Evolutionary conservation across 78 protist genomes (phyloP).

Genomic region (Cyanophora paradoxa): DNA sequence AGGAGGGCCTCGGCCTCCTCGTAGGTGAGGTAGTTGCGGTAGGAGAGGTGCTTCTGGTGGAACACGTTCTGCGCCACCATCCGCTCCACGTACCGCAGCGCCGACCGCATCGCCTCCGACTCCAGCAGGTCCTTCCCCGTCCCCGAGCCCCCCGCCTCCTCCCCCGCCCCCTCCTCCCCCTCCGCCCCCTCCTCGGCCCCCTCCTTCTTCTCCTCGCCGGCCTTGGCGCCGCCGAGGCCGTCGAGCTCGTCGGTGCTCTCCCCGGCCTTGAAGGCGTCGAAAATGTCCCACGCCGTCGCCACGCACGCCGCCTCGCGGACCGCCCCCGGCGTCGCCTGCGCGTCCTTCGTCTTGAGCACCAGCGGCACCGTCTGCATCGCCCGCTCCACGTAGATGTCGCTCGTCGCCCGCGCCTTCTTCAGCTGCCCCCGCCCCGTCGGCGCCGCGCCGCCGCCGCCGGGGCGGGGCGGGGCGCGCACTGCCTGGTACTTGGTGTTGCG

Average conservation of each 20-base stretch:
- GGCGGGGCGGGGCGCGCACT: background rate
- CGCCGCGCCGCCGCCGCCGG: background rate
- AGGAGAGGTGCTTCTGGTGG: conserved; percentile 2
- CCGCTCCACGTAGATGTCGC: conserved; percentile 18
- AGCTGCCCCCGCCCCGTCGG: background rate
- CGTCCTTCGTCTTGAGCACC: conserved; percentile 21
- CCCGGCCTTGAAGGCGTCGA: conserved; percentile 12
- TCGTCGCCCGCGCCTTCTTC: background rate
- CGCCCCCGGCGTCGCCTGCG: background rate
- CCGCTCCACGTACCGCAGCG: conserved; percentile 11
- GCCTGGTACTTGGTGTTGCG: background rate
- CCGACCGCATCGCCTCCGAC: background rate
- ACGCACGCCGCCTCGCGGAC: background rate
- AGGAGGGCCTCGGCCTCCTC: background rate
- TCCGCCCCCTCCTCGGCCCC: background rate
- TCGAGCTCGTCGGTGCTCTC: too few relatives aligned
- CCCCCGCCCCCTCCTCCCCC: background rate
- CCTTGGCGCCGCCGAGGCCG: background rate
- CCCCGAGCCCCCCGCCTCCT: background rate
- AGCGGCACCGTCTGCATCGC: conserved; percentile 29
- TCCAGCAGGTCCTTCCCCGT: background rate
- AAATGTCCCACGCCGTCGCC: background rate
- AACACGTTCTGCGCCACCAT: conserved; percentile 12
- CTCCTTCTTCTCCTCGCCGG: background rate
- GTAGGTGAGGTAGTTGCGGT: background rate